phyloP scores from a whole-genome alignment of 352 stramenopile genomes.

The Globisporangium acanthophoron region DNA sequence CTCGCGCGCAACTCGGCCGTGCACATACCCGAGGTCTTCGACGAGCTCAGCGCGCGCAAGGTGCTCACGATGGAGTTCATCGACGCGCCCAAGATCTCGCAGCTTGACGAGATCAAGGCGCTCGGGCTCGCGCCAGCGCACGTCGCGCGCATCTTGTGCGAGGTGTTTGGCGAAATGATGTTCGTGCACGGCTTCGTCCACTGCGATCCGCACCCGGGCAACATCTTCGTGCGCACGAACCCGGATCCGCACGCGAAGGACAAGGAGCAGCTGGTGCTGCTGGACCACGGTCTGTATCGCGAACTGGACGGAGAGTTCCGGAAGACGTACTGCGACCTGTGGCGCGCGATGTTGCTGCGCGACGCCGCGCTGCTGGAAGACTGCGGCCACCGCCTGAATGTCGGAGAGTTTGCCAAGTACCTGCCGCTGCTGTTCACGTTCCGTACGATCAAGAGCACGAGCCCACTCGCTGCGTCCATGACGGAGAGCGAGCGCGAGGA shows the following conservation, averaged over 20 bases:
- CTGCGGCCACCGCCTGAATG: constrained; percentile 46
- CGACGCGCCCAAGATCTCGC: constrained; percentile 90
- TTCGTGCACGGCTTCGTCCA: constrained; percentile 96
- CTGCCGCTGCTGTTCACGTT: constrained; percentile 88
- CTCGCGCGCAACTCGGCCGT: constrained; percentile 50
- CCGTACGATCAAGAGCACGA: constrained; percentile 57
- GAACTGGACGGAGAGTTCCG: constrained; percentile 92
- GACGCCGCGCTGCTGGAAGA: constrained; percentile 73
- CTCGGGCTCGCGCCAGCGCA: constrained; percentile 76
- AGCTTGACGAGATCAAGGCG: constrained; percentile 77
- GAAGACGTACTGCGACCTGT: constrained; percentile 93
- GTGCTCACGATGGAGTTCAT: constrained; percentile 98
- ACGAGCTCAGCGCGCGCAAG: constrained; percentile 80
- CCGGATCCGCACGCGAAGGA: constrained; percentile 27
- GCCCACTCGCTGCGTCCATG: constrained; percentile 58
- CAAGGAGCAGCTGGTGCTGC: constrained; percentile 92
- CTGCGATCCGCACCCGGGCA: constrained; percentile 95
- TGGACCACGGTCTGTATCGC: constrained; percentile 97
- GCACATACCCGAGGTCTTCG: constrained; percentile 83
- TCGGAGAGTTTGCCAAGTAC: constrained; percentile 57
- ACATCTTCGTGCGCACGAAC: constrained; percentile 85
- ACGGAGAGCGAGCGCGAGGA: constrained; percentile 57
- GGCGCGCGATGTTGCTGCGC: constrained; percentile 91
- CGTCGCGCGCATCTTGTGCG: constrained; percentile 85
- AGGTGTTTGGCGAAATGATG: constrained; percentile 94